Evolutionary conservation across 148 eudicot species (phyloP).

Genomic region (Linanthus parryae): DNA sequence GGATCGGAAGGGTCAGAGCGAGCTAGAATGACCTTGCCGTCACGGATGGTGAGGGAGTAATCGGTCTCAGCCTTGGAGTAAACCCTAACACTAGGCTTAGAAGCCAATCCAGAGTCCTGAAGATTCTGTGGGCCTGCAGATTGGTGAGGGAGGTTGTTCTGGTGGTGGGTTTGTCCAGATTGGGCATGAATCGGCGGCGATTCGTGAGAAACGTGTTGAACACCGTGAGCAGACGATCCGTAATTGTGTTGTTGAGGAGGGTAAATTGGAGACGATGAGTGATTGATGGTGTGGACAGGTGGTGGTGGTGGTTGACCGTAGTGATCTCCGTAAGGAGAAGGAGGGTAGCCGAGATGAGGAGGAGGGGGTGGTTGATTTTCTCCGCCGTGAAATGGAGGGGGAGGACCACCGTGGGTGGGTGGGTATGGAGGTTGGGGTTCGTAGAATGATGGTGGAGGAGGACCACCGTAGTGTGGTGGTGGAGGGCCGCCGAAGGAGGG

Average conservation of each 20-base stretch:
- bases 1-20: slow-evolving; percentile 56
- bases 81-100: slow-evolving; percentile 48
- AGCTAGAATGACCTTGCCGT: slow-evolving; percentile 61
- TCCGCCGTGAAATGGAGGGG: slow-evolving; percentile 7
- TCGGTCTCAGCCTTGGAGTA: slow-evolving; percentile 49
- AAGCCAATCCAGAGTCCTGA: slow-evolving; percentile 16
- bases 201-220: slow-evolving; percentile 22
- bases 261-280: no score
- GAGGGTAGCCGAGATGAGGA: neutral
- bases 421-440: slow-evolving; percentile 3
- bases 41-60: slow-evolving; percentile 53
- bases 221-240: slow-evolving; percentile 3
- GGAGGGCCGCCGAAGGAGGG: slow-evolving; percentile 18
- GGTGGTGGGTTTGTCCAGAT: slow-evolving; percentile 18
- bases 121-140: no score
- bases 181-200: slow-evolving; percentile 3
- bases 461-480: slow-evolving; percentile 10
- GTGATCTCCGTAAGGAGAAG: neutral
- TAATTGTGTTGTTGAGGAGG: slow-evolving; percentile 10
- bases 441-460: slow-evolving; percentile 19
- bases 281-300: neutral
- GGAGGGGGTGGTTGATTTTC: slow-evolving; percentile 2
- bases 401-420: slow-evolving; percentile 20
- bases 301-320: neutral
- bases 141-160: slow-evolving; percentile 12